A percentile compares a stretch with the other conserved stretches of the same genome.
These are phyloP conservation scores for Cladophialophora immunda DNA, from an alignment of 2,329 filamentous ascomycete genomes.

Conservation along the genomic window DNA sequence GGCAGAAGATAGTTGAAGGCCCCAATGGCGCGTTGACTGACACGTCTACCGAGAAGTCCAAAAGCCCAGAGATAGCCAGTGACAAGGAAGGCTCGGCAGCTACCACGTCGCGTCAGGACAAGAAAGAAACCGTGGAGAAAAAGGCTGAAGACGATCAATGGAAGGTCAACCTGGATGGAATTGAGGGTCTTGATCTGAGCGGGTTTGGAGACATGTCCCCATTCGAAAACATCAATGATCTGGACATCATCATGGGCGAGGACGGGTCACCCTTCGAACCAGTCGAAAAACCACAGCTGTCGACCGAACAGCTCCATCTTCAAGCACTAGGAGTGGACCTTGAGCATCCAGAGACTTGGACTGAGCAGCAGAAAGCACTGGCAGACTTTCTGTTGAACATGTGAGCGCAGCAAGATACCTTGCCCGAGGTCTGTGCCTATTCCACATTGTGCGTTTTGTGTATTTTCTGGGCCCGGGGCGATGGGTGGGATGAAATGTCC, in stretches of 20 bases:
- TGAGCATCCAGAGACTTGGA: slow-evolving; percentile 32
- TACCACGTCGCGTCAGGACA: slow-evolving; percentile 13
- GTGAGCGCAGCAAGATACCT: not conserved
- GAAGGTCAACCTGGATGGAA: slow-evolving; percentile 35
- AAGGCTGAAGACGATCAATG: slow-evolving; percentile 33
- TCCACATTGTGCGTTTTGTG: not conserved
- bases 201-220: slow-evolving; percentile 33
- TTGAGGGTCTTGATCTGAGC: slow-evolving; percentile 37
- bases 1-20: slow-evolving; percentile 36
- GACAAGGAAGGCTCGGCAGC: slow-evolving; percentile 31
- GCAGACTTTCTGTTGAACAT: slow-evolving; percentile 28
- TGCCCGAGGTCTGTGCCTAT: not conserved
- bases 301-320: slow-evolving; percentile 22
- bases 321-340: slow-evolving; percentile 30
- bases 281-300: slow-evolving; percentile 30
- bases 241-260: slow-evolving; percentile 33
- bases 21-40: slow-evolving; percentile 35
- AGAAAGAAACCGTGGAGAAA: slow-evolving; percentile 19
- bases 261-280: slow-evolving; percentile 30
- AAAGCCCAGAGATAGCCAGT: slow-evolving; percentile 32
- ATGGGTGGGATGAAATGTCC: not conserved
- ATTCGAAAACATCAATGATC: slow-evolving; percentile 31
- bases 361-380: slow-evolving; percentile 22
- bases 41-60: slow-evolving; percentile 36
- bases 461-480: not conserved